Base-by-base conservation (phyloP, 495 filamentous ascomycete species). In the Bryoglossum gracile region DNA sequence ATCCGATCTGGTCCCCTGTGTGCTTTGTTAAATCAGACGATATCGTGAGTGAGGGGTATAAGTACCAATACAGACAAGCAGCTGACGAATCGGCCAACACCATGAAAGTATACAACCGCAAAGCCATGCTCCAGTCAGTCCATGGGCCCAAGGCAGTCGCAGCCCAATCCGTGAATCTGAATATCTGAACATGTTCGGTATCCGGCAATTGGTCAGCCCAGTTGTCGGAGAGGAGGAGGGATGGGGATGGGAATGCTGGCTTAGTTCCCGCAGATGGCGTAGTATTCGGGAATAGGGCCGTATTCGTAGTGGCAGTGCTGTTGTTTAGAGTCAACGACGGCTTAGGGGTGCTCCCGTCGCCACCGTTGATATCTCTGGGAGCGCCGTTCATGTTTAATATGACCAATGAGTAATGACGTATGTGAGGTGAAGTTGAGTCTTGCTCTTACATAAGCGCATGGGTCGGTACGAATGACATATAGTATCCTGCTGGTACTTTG, bases 41-140 rank as follows among this genome's bases (percentile, higher is more conserved):
- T 1, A 24, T 18, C 4, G 8, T 16, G 4, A 11, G 32, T 16
- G 19, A 24, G 6, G 6, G 24, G 18, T 26, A 9, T 4, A 16
- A 35, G 1, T 43, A 43, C 37, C 51, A 53, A 18, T 46, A 55
- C 9, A 55, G 14, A 19, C 14, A 24, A 2, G 43, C 43, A 1
- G 54, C 25, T 24, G 23, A 21, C 11, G 54, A 52, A 37, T 56
- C 48, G 1, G 54, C 37, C 19, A 56, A 38, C 2, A 51, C 43
- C 11, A 21, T 43, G 16, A 14, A 43, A 2, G 33, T 39, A 34
- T 48, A 30, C 10, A 51, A 23, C 6, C 48, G 25, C 10, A 56
- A 22, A 9, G 43, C 32, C 3, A 39, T 19, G 6, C 30, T 14
- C 48, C 48, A 56, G 2, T 16, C 17, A 10, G 43, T 23, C n/a